Percentiles rank a stretch among this genome's conserved stretches.
These are phyloP conservation scores for Neofusicoccum parvum DNA, from an alignment of 2,329 filamentous ascomycete genomes.

Conservation along the genomic window DNA sequence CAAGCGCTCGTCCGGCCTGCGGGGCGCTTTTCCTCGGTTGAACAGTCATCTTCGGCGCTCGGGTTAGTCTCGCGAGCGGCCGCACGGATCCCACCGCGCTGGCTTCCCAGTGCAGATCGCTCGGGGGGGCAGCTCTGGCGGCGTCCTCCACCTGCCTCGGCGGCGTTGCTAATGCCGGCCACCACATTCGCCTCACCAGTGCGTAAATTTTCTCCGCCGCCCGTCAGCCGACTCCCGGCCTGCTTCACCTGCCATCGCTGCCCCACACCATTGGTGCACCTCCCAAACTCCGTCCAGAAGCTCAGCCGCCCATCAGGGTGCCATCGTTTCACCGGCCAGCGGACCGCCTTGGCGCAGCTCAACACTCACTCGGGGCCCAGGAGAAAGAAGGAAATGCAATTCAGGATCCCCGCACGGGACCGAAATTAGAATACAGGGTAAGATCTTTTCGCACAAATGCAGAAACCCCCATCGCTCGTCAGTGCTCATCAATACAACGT, in stretches of 20 bases:
- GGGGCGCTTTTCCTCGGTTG: conserved; percentile 17
- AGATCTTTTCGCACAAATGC: conserved; percentile 21
- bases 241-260: background rate
- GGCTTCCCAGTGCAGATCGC: conserved; percentile 11
- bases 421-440: conserved; percentile 21
- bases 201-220: background rate
- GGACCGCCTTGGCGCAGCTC: conserved; percentile 8
- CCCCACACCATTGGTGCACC: background rate
- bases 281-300: conserved; percentile 1
- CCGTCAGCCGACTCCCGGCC: background rate
- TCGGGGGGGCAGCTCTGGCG: background rate
- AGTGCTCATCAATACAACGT: conserved; percentile 19
- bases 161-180: background rate
- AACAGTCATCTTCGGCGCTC: conserved; percentile 4
- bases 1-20: conserved; percentile 3
- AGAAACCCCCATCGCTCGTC: conserved; percentile 17
- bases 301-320: background rate
- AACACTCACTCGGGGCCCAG: background rate
- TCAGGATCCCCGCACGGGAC: conserved; percentile 1
- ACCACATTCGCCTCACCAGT: conserved; percentile 4
- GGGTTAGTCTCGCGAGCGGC: conserved; percentile 1
- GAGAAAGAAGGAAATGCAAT: conserved; percentile 7
- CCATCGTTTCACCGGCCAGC: background rate
- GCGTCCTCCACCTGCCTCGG: background rate
- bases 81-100: background rate